Evolutionary conservation across 1,284 basidiomycete species (phyloP).

Genomic region (Marasmius fiardii): DNA sequence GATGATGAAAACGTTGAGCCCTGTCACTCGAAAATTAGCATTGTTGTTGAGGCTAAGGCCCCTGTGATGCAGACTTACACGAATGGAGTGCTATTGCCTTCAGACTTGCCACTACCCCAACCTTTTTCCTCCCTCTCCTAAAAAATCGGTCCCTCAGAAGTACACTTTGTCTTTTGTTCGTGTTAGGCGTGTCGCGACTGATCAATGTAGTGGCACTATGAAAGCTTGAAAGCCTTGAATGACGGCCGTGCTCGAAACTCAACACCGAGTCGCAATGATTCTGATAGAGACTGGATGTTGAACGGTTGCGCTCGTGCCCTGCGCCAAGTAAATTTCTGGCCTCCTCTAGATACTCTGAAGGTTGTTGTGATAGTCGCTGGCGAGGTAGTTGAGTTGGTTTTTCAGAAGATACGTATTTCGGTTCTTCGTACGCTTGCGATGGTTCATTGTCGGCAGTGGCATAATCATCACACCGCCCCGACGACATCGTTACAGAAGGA

Average conservation of each 20-base stretch:
- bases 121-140: conserved; percentile 43
- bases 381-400: neutral
- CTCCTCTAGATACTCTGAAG: neutral
- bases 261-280: neutral
- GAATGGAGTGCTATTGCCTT: conserved; percentile 46
- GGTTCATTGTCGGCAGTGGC: neutral
- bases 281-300: neutral
- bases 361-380: neutral
- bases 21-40: conserved; percentile 25
- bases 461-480: neutral
- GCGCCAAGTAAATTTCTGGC: neutral
- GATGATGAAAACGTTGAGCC: conserved; percentile 59
- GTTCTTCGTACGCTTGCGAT: neutral
- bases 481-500: neutral
- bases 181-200: neutral
- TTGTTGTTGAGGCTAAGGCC: no score
- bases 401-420: neutral
- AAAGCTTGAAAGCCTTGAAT: neutral
- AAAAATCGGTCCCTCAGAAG: conserved; percentile 33
- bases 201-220: neutral
- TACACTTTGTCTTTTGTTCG: neutral
- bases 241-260: neutral
- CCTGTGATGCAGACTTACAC: conserved; percentile 35
- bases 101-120: conserved; percentile 45
- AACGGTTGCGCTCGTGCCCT: neutral